Base-by-base conservation (phyloP, 176 grass and related monocot genomes). In the Hordeum vulgare region DNA sequence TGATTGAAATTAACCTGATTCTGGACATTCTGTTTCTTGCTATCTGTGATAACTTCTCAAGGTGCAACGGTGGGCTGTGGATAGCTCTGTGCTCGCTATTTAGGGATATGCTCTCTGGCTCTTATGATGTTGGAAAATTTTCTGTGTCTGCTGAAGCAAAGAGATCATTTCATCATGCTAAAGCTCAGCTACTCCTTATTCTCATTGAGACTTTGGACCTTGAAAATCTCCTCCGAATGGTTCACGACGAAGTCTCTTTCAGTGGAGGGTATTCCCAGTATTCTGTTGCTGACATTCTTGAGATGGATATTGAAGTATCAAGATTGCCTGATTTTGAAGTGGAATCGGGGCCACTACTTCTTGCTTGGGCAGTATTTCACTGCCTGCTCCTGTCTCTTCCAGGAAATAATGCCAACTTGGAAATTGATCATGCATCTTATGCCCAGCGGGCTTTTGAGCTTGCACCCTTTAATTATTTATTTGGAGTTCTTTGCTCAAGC, bases 1-100 rank as follows among this genome's bases (percentile, higher is more conserved):
- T 98, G 83, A 98, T 98, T 84, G 95, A 98, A 90, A 78, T 86
- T 67, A 98, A 91, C 85, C 71, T 94, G 77, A 85, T 98, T 37
- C 87, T 91, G n/a, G 95, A 95, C 82, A 95, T 89, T 84, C 84
- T 98, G 37, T 94, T 98, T 67, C 90, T 98, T 80, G 45, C 87
- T 58, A 88, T 93, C 82, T 98, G 91, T 90, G 95, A 93, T 88
- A 91, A 89, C 80, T 91, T 93, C 37, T 88, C 86, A 68, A 84
- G 68, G 71, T 98, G 95, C 77, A 93, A 85, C 47, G 76, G 77
- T 66, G 80, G 77, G 28, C 79, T 86, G 86, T 95, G 95, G 95
- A 95, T 88, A 93, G 84, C 47, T 33, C 81, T 98, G 69, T 94
- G 81, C 37, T 94, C 71, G 37, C 69, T 95, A 76, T 95, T 98